Evolutionary conservation across 1,139 yeast species (phyloP), one percentile per base, ranked within the genome.

Genomic region (Lodderomyces theae): DNA sequence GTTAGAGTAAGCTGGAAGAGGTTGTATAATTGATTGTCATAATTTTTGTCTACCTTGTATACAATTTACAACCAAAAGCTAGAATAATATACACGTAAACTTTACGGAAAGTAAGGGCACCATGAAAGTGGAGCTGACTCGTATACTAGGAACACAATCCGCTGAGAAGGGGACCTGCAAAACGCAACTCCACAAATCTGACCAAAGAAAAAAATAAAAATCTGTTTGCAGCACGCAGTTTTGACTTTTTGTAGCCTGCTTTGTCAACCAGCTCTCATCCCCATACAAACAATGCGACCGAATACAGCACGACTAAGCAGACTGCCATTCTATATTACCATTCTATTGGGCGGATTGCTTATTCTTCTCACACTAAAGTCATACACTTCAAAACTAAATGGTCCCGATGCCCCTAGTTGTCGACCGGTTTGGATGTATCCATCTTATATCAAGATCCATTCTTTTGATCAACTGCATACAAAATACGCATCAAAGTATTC

Each of bases 401-500:
- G 67, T 2, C 61, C 73, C 3, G 76, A 72, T 45, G 42, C 54
- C 8, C 60, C 68, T 15, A 57, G 61, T 16, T 85, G 92, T 53
- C 63, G 79, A 35, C 65, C 77, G 39, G 81, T 84, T 5, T 79
- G 71, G 58, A 85, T 85, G 92, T 76, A 72, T 37, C 96, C 95
- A 0, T 78, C 89, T 1, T 87, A 86, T 54, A 88, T 89, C 9
- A 68, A 81, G 50, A 74, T 89, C 30, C 66, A 72, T 43, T 86
- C 83, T 2, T 86, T 90, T 57, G 94, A 87, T 58, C 71, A 74
- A 23, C 51, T 79, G 3, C 86, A 84, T 56, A 83, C 95, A 3
- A 72, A 77, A 39, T 77, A 82, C 56, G 94, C 96, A 1, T 68
- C 81, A 36, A 88, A 88, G 54, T 90, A 89, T 60, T 82, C 90